Evolutionary conservation across 2,329 filamentous ascomycete species (phyloP), one percentile per base, ranked within the genome.

Genomic region (Verticillium longisporum): DNA sequence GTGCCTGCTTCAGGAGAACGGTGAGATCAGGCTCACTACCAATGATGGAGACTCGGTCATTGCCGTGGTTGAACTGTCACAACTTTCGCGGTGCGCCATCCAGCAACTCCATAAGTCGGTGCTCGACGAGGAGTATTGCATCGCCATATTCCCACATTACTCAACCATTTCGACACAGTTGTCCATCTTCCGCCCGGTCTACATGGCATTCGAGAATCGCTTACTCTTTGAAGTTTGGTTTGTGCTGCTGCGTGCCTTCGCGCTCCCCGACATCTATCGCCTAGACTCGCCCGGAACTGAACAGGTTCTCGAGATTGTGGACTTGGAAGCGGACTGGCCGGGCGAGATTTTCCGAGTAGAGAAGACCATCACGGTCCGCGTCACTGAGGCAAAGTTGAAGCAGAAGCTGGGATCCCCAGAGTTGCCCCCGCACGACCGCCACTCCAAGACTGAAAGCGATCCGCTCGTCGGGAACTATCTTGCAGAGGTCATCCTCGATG

Each of bases 171-270:
- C 91, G 1, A 89, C 86, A 2, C 84, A 89, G 18, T 80, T 94
- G 61, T 89, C 89, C 6, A 84, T 94, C 33, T 88, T 92, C 62
- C 87, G 91, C n/a, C 94, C 95, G 0, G 88, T 98, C 38, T 97
- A 96, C 71, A 80, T 99, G 37, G 90, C 91, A 3, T 77, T 97
- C 55, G 94, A 98, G 67, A 93, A 86, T 32, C 85, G 93, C 53
- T 87, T 96, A 6, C 80, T 96, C n/a, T 97, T 96, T 68, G 95
- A 99, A 72, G 95, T 97, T 13, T 99, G 95, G 95, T 94, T 96
- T 69, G 93, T 97, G 6, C 79, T 99, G 10, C 75, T 99, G 34
- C 86, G 94, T 64, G 92, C 94, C 0, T 97, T 97, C 73, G 92
- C 94, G 0, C 88, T 96, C 55, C 94, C 95, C 0, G 92, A 97